Evolutionary conservation across 352 stramenopile species (phyloP).

Genomic region (Pythium aristosporum): DNA sequence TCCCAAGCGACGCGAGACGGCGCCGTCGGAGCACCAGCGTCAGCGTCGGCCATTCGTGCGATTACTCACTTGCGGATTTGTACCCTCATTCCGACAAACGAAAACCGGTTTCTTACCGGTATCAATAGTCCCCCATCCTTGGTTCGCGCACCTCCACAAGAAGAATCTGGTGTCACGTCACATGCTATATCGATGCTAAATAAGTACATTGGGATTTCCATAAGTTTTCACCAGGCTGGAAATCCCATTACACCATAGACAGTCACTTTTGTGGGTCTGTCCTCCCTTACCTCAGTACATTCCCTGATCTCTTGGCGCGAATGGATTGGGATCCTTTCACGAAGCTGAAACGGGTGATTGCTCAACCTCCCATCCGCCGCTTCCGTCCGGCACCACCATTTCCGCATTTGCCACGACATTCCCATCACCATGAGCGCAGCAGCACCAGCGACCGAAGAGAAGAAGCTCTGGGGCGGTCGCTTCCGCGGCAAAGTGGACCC

Average conservation of each 20-base stretch:
- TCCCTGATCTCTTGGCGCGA: background rate
- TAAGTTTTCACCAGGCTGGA: conserved; percentile 3
- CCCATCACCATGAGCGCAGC: conserved; percentile 22
- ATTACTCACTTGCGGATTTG: background rate
- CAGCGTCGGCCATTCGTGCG: background rate
- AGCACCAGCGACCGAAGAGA: conserved; percentile 38
- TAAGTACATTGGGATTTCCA: background rate
- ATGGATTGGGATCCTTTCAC: background rate
- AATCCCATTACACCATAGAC: background rate
- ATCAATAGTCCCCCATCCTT: conserved; percentile 3
- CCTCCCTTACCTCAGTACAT: conserved; percentile 14
- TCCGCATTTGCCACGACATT: background rate
- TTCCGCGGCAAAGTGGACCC: conserved; percentile 96
- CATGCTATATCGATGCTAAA: background rate
- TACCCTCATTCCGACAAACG: background rate
- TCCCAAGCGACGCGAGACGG: conserved; percentile 33
- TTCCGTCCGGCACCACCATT: background rate
- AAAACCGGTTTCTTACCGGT: conserved; percentile 10
- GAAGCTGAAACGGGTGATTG: conserved; percentile 16
- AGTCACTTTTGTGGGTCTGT: conserved; percentile 6
- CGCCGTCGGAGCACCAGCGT: background rate
- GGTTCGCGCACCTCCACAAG: background rate
- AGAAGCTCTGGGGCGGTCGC: conserved; percentile 90
- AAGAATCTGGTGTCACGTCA: conserved; percentile 15
- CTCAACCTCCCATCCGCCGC: background rate